phyloP scores from a whole-genome alignment of 805 yeast species.

The Wickerhamiella occidentalis region DNA sequence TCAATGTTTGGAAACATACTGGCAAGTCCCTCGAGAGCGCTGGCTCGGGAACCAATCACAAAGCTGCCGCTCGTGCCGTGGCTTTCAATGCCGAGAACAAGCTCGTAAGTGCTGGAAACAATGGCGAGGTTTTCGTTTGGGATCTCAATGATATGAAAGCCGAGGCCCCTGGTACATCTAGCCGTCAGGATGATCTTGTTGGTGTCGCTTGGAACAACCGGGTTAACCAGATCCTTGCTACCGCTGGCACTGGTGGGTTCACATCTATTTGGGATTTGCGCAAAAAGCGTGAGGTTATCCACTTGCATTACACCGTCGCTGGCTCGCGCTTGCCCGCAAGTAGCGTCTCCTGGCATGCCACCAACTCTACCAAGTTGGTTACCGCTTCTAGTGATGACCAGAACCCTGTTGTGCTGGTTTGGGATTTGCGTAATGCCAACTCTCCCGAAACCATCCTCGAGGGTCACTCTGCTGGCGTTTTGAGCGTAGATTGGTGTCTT shows the following conservation, averaged over 20 bases:
- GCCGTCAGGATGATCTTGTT: constrained; percentile 65
- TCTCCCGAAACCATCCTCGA: constrained; percentile 67
- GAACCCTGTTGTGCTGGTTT: constrained; percentile 62
- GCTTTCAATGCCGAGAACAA: constrained; percentile 66
- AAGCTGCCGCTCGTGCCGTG: constrained; percentile 54
- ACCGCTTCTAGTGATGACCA: constrained; percentile 76
- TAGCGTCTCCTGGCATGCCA: constrained; percentile 90
- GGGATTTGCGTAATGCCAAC: constrained; percentile 91
- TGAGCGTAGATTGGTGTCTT: constrained; percentile 87
- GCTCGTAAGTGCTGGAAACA: constrained; percentile 77
- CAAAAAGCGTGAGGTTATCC: constrained; percentile 77
- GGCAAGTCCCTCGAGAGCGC: constrained; percentile 17
- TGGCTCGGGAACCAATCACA: constrained; percentile 33
- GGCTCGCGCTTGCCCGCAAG: constrained; percentile 54
- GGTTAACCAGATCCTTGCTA: constrained; percentile 76
- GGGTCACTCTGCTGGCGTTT: constrained; percentile 81
- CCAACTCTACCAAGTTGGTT: constrained; percentile 67
- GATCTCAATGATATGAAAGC: constrained; percentile 51
- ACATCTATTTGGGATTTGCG: constrained; percentile 92
- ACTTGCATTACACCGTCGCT: constrained; percentile 49
- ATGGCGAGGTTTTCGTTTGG: constrained; percentile 85
- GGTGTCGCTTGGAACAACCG: constrained; percentile 82
- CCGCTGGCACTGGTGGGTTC: constrained; percentile 74
- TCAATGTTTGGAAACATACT: constrained; percentile 64
- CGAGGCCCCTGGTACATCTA: constrained; percentile 60